phyloP scores from a whole-genome alignment of 108 stramenopile genomes.

The Skeletonema marinoi region DNA sequence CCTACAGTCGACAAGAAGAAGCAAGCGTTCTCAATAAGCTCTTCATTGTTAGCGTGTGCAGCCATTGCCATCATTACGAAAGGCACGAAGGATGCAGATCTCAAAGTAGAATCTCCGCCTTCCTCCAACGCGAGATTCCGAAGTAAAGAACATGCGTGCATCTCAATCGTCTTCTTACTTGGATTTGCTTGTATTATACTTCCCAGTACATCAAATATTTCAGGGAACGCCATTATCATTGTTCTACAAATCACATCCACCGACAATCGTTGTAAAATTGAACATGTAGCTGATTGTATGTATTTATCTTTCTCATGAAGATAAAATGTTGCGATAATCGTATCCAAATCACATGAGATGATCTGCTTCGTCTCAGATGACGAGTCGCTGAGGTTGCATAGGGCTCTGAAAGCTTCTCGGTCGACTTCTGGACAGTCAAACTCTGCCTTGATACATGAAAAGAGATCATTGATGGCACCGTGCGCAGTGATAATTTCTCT shows the following conservation, averaged over 20 bases:
- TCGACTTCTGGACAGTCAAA: conserved; percentile 10
- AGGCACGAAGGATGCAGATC: conserved; percentile 6
- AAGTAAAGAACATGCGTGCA: background rate
- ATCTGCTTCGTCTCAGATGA: background rate
- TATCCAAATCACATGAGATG: conserved; percentile 4
- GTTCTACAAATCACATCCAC: conserved; percentile 1
- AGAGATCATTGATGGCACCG: conserved; percentile 5
- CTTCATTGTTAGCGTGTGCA: background rate
- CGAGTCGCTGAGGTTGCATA: conserved; percentile 6
- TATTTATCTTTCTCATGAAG: conserved; percentile 1
- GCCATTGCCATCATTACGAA: conserved; percentile 4
- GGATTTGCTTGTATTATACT: conserved; percentile 9
- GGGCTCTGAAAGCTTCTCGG: conserved; percentile 17
- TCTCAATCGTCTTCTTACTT: background rate
- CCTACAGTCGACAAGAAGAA: conserved; percentile 14
- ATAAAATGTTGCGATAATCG: conserved; percentile 2
- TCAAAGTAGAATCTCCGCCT: background rate
- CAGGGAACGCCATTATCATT: background rate
- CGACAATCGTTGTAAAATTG: conserved; percentile 14
- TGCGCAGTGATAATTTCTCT: conserved; percentile 3
- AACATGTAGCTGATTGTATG: conserved; percentile 14
- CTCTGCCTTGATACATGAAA: conserved; percentile 6
- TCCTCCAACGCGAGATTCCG: conserved; percentile 14
- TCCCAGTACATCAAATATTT: conserved; percentile 11
- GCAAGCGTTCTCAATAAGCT: conserved; percentile 21